These are phyloP conservation scores for Ganoderma leucocontextum DNA, from an alignment of 1,284 basidiomycete species.

Conservation along the genomic window DNA sequence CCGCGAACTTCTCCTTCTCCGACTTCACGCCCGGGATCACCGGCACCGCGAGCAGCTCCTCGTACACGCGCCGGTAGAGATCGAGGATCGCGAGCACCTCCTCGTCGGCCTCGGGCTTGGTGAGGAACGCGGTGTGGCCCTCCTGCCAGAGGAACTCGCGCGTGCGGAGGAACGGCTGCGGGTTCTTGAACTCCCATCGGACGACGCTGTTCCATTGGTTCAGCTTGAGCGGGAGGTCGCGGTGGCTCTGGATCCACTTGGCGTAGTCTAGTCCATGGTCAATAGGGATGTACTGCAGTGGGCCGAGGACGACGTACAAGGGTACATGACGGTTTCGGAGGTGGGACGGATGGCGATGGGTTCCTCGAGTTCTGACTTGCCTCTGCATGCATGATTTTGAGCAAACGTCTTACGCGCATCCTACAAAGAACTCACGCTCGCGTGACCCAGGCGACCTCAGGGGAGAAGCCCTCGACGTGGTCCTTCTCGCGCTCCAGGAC, in stretches of 20 bases:
- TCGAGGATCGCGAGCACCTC: constrained; percentile 97
- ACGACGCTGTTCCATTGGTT: constrained; percentile 99
- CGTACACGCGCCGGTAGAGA: constrained; percentile 96
- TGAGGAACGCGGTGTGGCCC: constrained; percentile 95
- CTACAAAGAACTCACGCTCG: constrained; percentile 72
- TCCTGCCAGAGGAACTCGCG: constrained; percentile 99
- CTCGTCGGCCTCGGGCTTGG: constrained; percentile 87
- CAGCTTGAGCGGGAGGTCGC: constrained; percentile 95
- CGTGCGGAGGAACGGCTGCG: constrained; percentile 98
- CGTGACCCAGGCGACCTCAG: constrained; percentile 99
- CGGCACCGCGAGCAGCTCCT: constrained; percentile 96
- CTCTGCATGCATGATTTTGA: constrained; percentile 55
- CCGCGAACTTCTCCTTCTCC: constrained; percentile 99
- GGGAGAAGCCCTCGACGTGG: constrained; percentile 99
- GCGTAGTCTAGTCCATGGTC: constrained; percentile 71
- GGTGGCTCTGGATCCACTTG: constrained; percentile 98
- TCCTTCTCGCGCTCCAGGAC: constrained; percentile 98
- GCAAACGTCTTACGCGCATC: not conserved
- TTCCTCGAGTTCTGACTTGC: constrained; percentile 93
- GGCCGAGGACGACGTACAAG: constrained; percentile 62
- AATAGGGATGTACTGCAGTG: not conserved
- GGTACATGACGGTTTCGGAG: constrained; percentile 98
- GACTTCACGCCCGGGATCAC: constrained; percentile 98
- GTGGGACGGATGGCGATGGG: constrained; percentile 98
- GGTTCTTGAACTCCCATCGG: constrained; percentile 99